Percentiles rank a stretch among this genome's conserved stretches.
Conservation (phyloP, 306 rosid genomes). For the Cicer yamashitae region DNA sequence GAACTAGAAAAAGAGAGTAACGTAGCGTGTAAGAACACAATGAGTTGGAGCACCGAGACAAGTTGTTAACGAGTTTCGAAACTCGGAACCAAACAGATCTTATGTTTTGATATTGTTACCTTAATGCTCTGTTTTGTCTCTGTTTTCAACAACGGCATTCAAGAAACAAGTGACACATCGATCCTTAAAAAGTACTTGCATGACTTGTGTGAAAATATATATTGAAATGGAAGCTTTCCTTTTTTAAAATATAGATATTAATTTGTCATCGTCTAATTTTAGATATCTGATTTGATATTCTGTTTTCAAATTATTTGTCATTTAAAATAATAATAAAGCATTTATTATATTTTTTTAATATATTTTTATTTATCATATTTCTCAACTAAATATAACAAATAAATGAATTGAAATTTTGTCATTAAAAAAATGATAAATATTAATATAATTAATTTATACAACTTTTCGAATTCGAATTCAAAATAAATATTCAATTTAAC, state of each 20-base stretch:
- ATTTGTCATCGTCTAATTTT: background rate
- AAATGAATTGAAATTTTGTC: too few relatives aligned
- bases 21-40: conserved; percentile 34
- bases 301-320: too few relatives aligned
- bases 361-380: too few relatives aligned
- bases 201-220: conserved; percentile 8
- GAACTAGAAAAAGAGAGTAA: conserved; percentile 8
- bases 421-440: too few relatives aligned
- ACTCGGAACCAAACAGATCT: conserved; percentile 29
- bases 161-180: conserved; percentile 48
- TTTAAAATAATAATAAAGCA: too few relatives aligned
- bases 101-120: background rate
- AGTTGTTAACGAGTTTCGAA: background rate
- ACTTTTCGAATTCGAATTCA: too few relatives aligned
- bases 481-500: too few relatives aligned
- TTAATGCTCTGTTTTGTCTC: conserved; percentile 26
- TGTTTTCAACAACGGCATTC: conserved; percentile 38
- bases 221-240: conserved; percentile 57
- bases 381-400: too few relatives aligned
- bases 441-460: too few relatives aligned
- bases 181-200: conserved; percentile 20
- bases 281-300: too few relatives aligned
- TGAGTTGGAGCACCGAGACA: conserved; percentile 28
- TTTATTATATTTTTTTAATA: too few relatives aligned
- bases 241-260: too few relatives aligned